Conservation (phyloP, 371 early-diverging fungal species). For the Lichtheimia hyalospora region DNA sequence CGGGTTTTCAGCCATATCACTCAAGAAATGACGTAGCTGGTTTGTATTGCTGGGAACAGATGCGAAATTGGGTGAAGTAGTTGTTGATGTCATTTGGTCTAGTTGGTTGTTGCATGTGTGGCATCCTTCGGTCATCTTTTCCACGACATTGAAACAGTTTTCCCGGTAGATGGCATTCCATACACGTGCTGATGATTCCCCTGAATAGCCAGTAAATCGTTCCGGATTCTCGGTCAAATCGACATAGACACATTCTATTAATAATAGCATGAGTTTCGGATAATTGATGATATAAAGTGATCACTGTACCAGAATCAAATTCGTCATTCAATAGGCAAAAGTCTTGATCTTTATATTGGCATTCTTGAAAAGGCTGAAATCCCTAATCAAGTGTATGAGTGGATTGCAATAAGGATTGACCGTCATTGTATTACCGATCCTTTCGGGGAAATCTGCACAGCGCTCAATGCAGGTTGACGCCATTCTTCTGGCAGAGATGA, state of each 20-base stretch:
- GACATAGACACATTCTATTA: conserved; percentile 79
- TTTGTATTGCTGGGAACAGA: conserved; percentile 28
- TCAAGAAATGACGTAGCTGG: conserved; percentile 41
- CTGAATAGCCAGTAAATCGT: conserved; percentile 95
- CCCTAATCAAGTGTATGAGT: conserved; percentile 16
- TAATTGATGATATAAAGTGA: no score
- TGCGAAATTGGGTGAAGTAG: conserved; percentile 30
- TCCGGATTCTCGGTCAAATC: conserved; percentile 93
- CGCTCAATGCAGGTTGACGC: conserved; percentile 56
- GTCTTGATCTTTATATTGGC: conserved; percentile 76
- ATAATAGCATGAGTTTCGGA: neutral
- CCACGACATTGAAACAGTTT: conserved; percentile 88
- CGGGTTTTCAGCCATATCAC: conserved; percentile 52
- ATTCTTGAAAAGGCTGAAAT: conserved; percentile 56
- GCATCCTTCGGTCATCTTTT: conserved; percentile 60
- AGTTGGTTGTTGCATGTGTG: conserved; percentile 37
- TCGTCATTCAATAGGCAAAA: conserved; percentile 92
- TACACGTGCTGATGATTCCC: conserved; percentile 82
- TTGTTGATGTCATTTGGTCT: conserved; percentile 28
- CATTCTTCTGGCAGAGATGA: conserved; percentile 47
- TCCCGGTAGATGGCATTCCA: conserved; percentile 96
- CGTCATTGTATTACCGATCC: conserved; percentile 45
- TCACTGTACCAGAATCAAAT: conserved; percentile 50
- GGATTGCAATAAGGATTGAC: neutral
- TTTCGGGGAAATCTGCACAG: conserved; percentile 48